phyloP scores from a whole-genome alignment of 345 rosid species.

The Syzygium jambos region DNA sequence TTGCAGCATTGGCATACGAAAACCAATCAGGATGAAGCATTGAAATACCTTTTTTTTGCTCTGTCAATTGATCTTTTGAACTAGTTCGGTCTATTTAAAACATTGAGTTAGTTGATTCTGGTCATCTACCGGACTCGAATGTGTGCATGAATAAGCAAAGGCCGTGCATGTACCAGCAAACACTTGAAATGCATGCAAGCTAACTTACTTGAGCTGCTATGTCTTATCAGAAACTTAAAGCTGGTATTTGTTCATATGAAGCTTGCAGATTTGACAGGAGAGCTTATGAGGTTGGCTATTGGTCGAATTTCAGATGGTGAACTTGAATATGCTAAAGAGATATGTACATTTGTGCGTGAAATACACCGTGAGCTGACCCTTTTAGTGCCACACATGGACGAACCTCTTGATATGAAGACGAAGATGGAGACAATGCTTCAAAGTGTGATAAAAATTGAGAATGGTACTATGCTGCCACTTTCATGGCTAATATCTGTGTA shows the following conservation, averaged over 20 bases:
- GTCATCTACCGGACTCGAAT: not conserved
- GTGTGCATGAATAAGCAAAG: not conserved
- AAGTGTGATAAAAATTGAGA: conserved; percentile 86
- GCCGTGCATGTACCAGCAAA: not conserved
- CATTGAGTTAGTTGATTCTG: not conserved
- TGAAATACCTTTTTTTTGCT: not conserved
- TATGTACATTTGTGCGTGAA: conserved; percentile 70
- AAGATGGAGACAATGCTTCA: conserved; percentile 95
- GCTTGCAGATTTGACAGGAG: conserved; percentile 98
- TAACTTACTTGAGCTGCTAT: not conserved
- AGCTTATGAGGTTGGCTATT: conserved; percentile 91
- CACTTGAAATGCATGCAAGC: not conserved
- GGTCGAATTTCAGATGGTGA: conserved; percentile 90
- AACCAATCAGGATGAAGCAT: not conserved
- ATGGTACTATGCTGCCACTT: conserved; percentile 32
- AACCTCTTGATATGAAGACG: conserved; percentile 67
- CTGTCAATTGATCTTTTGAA: not conserved
- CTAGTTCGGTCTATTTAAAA: not conserved
- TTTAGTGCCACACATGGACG: conserved; percentile 81
- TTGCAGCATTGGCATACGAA: not conserved
- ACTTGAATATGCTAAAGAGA: conserved; percentile 66
- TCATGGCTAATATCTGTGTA: not conserved
- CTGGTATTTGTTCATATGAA: conserved; percentile 8
- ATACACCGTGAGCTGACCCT: conserved; percentile 75
- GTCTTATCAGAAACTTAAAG: not conserved